These are phyloP conservation scores for Penicillium expansum DNA, from an alignment of 2,329 filamentous ascomycete genomes.

Conservation along the genomic window DNA sequence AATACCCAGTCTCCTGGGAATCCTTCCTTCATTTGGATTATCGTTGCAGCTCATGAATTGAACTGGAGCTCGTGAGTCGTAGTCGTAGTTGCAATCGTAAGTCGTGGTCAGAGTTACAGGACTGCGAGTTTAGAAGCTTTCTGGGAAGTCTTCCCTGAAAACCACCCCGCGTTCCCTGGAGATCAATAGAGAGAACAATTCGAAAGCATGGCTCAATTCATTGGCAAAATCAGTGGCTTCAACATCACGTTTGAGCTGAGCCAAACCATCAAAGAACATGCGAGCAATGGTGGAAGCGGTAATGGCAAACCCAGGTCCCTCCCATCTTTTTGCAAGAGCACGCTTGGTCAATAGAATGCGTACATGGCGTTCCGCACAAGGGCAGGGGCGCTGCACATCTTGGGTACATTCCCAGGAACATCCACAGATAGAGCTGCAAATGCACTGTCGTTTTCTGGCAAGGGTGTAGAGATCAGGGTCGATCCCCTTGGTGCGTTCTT, in stretches of 20 bases:
- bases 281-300: constrained; percentile 24
- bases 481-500: constrained; percentile 31
- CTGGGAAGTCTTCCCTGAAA: background rate
- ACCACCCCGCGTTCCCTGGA: constrained; percentile 25
- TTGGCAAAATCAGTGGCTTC: constrained; percentile 22
- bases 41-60: background rate
- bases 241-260: constrained; percentile 22
- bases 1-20: background rate
- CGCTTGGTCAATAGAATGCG: constrained; percentile 30
- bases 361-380: constrained; percentile 37
- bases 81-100: background rate
- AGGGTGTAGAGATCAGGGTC: constrained; percentile 25
- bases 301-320: background rate
- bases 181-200: constrained; percentile 32
- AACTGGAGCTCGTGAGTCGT: background rate
- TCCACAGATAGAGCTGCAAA: constrained; percentile 34
- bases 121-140: background rate
- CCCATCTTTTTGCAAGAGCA: constrained; percentile 10
- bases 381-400: constrained; percentile 31
- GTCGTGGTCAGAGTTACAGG: background rate
- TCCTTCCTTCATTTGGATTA: background rate
- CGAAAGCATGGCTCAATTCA: constrained; percentile 26
- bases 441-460: constrained; percentile 35
- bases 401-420: constrained; percentile 37
- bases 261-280: constrained; percentile 33